Percentiles rank a stretch among this genome's conserved stretches.
phyloP scores from a whole-genome alignment of 1,284 basidiomycete species.

The Entoloma clypeatum region DNA sequence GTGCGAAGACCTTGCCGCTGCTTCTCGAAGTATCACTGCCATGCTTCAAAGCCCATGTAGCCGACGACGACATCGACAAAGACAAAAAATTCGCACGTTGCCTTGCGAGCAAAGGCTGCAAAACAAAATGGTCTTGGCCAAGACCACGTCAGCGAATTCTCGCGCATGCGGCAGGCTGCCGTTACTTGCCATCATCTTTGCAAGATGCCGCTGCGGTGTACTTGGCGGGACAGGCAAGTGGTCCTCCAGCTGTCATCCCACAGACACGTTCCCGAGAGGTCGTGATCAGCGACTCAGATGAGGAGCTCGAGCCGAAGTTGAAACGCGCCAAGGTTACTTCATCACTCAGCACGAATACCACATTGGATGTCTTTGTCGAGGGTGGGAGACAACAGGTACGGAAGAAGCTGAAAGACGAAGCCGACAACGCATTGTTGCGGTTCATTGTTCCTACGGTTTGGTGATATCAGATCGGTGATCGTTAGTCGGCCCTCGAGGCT shows the following conservation, averaged over 20 bases:
- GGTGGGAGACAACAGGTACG: not conserved
- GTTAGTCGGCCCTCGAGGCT: too few relatives aligned
- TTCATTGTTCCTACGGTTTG: constrained; percentile 1
- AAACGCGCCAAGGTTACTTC: not conserved
- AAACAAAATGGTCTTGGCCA: constrained; percentile 2
- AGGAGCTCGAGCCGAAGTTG: not conserved
- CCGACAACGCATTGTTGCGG: not conserved
- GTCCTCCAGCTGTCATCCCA: constrained; percentile 3
- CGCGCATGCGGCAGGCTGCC: constrained; percentile 1
- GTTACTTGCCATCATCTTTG: not conserved
- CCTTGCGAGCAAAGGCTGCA: constrained; percentile 1
- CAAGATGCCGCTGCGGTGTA: constrained; percentile 1
- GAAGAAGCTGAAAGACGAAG: constrained; percentile 1
- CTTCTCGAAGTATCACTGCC: not conserved
- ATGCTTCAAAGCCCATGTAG: not conserved
- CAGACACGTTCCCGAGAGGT: constrained; percentile 3
- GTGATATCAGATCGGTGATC: too few relatives aligned
- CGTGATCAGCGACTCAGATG: not conserved
- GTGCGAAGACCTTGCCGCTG: not conserved
- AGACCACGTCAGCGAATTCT: constrained; percentile 3
- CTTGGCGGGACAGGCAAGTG: not conserved
- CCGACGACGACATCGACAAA: constrained; percentile 1
- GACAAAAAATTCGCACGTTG: constrained; percentile 1
- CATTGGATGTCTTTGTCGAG: not conserved
- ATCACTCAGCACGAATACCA: constrained; percentile 1